Percentiles rank a stretch among this genome's conserved stretches.
phyloP scores from a whole-genome alignment of 768 basidiomycete genomes.

The Coprinopsis marcescibilis region DNA sequence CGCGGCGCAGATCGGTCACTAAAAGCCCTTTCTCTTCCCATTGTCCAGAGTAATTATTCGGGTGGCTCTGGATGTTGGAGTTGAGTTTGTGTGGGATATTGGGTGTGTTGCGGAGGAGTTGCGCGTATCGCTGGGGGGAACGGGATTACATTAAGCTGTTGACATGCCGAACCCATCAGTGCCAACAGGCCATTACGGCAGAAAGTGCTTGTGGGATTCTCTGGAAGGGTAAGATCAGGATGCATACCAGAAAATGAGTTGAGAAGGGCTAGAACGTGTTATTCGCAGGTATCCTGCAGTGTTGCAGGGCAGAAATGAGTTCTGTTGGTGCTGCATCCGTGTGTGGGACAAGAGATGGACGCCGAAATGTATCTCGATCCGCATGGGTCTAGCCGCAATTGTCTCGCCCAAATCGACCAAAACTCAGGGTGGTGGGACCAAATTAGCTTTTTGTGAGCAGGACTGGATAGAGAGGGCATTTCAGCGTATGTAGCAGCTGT shows the following conservation, averaged over 20 bases:
- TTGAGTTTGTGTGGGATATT: background rate
- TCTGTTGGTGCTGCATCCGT: background rate
- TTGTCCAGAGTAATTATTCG: too few relatives aligned
- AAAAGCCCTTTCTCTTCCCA: too few relatives aligned
- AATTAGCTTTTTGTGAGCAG: background rate
- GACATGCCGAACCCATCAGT: slow-evolving; percentile 1
- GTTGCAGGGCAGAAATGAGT: background rate
- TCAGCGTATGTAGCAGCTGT: background rate
- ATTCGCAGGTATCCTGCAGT: too few relatives aligned
- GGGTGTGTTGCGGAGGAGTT: slow-evolving; percentile 1
- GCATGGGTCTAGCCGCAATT: slow-evolving; percentile 10
- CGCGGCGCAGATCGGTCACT: slow-evolving; percentile 2
- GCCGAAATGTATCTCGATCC: slow-evolving; percentile 2
- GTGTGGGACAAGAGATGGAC: background rate
- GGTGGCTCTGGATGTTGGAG: too few relatives aligned
- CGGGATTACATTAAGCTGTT: background rate
- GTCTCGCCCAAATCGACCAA: slow-evolving; percentile 2
- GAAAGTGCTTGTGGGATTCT: slow-evolving; percentile 4
- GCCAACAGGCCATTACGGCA: slow-evolving; percentile 2
- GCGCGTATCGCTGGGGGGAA: background rate
- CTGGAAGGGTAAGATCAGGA: background rate
- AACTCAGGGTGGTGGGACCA: background rate
- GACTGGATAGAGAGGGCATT: background rate
- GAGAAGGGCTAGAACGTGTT: background rate
- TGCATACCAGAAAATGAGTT: background rate